Percentiles rank a stretch among this genome's conserved stretches.
These are phyloP conservation scores for Pseudoperonospora humuli DNA, from an alignment of 352 stramenopile species.

Conservation along the genomic window DNA sequence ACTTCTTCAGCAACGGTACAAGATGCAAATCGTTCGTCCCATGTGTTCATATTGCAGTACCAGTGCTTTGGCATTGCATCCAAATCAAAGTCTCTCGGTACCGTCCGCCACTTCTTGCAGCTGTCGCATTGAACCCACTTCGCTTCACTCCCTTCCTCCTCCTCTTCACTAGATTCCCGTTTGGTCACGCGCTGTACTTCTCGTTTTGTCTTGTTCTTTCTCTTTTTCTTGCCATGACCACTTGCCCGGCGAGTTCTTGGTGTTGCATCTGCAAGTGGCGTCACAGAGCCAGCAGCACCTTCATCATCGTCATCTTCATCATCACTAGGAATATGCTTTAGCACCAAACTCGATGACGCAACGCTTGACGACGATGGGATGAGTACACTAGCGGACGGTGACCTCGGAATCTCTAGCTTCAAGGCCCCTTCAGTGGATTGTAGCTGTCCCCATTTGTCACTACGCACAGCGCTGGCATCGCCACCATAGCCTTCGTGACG, in stretches of 20 bases:
- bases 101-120: conserved; percentile 93
- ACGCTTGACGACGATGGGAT: conserved; percentile 11
- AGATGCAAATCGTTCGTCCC: conserved; percentile 76
- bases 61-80: conserved; percentile 90
- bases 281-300: conserved; percentile 15
- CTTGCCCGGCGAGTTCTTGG: conserved; percentile 6
- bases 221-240: conserved; percentile 43
- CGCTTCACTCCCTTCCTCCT: conserved; percentile 41
- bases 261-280: conserved; percentile 16
- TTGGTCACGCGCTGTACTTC: conserved; percentile 18
- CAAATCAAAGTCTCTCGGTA: conserved; percentile 84
- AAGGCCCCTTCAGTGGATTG: conserved; percentile 5
- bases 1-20: conserved; percentile 89
- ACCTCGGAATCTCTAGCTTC: conserved; percentile 28
- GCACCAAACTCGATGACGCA: conserved; percentile 1
- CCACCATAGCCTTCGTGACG: neutral
- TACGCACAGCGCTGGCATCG: neutral
- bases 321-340: conserved; percentile 29
- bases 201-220: conserved; percentile 44
- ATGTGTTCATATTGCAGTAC: conserved; percentile 95
- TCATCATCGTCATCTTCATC: conserved; percentile 49
- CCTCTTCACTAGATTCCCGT: conserved; percentile 18
- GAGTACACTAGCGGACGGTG: conserved; percentile 8
- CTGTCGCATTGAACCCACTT: conserved; percentile 95
- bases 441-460: neutral